Base-by-base conservation (phyloP, 768 basidiomycete species). In the Termitomyces bulborhizus region DNA sequence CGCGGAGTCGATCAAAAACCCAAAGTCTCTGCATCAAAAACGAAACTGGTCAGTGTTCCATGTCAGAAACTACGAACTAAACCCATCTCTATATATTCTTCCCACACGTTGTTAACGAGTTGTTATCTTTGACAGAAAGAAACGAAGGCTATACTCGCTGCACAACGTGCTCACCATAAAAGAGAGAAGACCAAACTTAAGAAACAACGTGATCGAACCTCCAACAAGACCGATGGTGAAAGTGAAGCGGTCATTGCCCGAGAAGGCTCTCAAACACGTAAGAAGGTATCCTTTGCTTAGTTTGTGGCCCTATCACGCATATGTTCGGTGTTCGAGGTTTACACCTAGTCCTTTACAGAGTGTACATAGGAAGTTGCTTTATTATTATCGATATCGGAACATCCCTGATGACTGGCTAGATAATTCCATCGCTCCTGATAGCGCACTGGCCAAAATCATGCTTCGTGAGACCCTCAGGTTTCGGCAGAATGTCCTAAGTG, bases 391-490 rank as follows among this genome's bases (percentile, higher is more conserved):
- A 42, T 21, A 29, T 32, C 40, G 6, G 27, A 29, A 7, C 32
- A 12, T 7, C 26, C 27, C 4, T 27, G 2, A n/a, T 34, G 12
- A 27, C 7, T 49, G 21, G 21, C 47, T 39, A 57, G 31, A 55
- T 24, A 8, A 83, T 69, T 0, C 84, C 83, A 57, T 87, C 86
- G 60, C 81, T 83, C 50, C 85, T 69, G 56, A 84, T 79, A 3
- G 85, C 85, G 58, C 82, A 85, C 57, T 87, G 83, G 0, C 85
- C 85, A 60, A 81, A 82, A 63, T 81, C 66, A 31, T 69, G 73
- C 67, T 81, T 85, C 51, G 70, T 72, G 49, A 89, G 69, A 4
- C 86, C 86, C 21, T 86, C 79, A 12, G 78, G 77, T 46, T 77
- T 80, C 1, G 87, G 86, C 13, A 85, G 64, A 59, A 89, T 88